Evolutionary conservation across 441 rosid genomes (phyloP).

Genomic region (Flueggea neowawraea): DNA sequence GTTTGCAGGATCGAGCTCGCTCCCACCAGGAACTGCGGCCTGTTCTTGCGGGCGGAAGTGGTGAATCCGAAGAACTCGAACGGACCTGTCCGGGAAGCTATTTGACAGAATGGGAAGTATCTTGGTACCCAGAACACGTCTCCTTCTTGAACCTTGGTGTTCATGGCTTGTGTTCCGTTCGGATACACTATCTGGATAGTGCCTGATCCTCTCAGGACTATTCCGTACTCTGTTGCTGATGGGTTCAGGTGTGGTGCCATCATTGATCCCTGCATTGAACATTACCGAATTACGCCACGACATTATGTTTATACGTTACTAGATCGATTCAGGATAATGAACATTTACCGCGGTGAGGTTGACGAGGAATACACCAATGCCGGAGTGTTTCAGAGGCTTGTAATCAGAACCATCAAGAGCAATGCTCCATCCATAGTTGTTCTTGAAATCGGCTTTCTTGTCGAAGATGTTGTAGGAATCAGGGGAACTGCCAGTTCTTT

Average conservation of each 20-base stretch:
- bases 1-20: conserved; percentile 48
- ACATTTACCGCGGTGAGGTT: conserved; percentile 68
- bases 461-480: conserved; percentile 64
- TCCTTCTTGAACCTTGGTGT: conserved; percentile 45
- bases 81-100: conserved; percentile 53
- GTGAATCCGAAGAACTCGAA: conserved; percentile 88
- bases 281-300: not conserved
- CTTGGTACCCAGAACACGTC: conserved; percentile 84
- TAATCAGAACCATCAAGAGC: conserved; percentile 56
- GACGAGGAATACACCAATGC: conserved; percentile 65
- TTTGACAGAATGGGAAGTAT: conserved; percentile 84
- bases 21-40: conserved; percentile 80
- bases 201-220: conserved; percentile 63
- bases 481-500: conserved; percentile 26
- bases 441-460: conserved; percentile 43
- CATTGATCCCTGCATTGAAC: conserved; percentile 71
- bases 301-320: not conserved
- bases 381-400: conserved; percentile 58
- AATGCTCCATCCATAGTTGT: conserved; percentile 74
- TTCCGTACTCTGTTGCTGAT: conserved; percentile 70
- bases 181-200: conserved; percentile 67
- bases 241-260: conserved; percentile 92
- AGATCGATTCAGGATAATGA: not conserved
- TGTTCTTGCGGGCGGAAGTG: conserved; percentile 67
- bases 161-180: conserved; percentile 68